phyloP scores from a whole-genome alignment of 331 rosid genomes.

The Prunus yedoensis region DNA sequence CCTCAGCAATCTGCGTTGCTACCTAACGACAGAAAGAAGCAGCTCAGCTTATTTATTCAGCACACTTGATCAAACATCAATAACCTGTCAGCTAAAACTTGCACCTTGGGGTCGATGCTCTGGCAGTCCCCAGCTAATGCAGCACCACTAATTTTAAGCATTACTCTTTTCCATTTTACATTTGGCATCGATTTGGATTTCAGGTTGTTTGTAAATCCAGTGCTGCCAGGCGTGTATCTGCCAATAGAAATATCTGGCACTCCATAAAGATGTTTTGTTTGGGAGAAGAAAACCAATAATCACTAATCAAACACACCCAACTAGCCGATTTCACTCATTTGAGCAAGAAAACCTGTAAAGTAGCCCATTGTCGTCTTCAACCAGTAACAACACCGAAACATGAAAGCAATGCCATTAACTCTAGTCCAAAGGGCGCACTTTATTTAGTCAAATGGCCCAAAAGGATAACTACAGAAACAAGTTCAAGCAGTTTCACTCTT shows the following conservation, averaged over 20 bases:
- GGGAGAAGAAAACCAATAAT: not conserved
- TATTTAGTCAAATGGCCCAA: not conserved
- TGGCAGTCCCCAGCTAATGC: conserved; percentile 76
- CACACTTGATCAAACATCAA: conserved; percentile 3
- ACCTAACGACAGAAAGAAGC: conserved; percentile 28
- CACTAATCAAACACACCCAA: not conserved
- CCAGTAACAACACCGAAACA: not conserved
- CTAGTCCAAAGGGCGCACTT: not conserved
- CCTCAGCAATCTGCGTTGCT: conserved; percentile 68
- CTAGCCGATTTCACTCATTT: not conserved
- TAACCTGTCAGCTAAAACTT: not conserved
- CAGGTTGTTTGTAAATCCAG: not conserved
- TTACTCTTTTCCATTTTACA: conserved; percentile 85
- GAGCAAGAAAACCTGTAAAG: not conserved
- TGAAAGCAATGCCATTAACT: not conserved
- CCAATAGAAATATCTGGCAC: not conserved
- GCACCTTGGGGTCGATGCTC: conserved; percentile 77
- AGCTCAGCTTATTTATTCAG: not conserved
- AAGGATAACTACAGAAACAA: not conserved
- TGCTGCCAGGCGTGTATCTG: not conserved
- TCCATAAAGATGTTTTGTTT: not conserved
- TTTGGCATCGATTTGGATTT: conserved; percentile 50
- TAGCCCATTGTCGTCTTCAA: not conserved
- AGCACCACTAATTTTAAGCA: conserved; percentile 83
- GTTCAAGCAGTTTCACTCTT: not conserved